Conservation (phyloP, 768 basidiomycete species). For the Rhodotorula graminis region DNA sequence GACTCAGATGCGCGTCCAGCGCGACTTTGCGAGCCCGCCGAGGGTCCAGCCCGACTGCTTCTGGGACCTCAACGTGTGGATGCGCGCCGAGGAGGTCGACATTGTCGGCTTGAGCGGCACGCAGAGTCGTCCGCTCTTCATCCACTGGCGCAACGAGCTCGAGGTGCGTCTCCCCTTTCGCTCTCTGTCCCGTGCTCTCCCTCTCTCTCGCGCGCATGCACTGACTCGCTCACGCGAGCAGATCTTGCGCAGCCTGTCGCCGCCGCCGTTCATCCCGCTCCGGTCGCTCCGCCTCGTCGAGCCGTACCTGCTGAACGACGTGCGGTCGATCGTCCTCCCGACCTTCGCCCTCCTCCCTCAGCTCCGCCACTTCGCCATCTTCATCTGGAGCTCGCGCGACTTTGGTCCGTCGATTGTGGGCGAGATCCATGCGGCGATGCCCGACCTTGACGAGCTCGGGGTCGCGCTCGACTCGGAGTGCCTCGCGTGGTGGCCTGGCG, state of each 20-base stretch:
- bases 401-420: background rate
- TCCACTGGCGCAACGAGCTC: background rate
- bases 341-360: background rate
- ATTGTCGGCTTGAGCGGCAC: background rate
- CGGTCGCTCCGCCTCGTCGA: slow-evolving; percentile 17
- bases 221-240: background rate
- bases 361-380: background rate
- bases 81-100: slow-evolving; percentile 5
- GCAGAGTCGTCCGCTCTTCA: background rate
- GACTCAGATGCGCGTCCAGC: background rate
- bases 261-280: background rate
- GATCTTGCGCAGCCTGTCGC: background rate
- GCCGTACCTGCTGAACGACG: background rate
- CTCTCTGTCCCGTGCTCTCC: background rate
- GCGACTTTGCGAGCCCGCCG: slow-evolving; percentile 3
- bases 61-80: slow-evolving; percentile 8
- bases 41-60: background rate
- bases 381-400: slow-evolving; percentile 4
- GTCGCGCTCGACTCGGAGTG: slow-evolving; percentile 7
- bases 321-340: background rate
- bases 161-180: background rate
- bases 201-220: background rate
- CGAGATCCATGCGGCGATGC: background rate
- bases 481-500: slow-evolving; percentile 12
- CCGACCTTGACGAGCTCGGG: slow-evolving; percentile 9